Evolutionary conservation across 179 eudicot species (phyloP), one percentile per base, ranked within the genome.

Genomic region (Carnegiea gigantea): DNA sequence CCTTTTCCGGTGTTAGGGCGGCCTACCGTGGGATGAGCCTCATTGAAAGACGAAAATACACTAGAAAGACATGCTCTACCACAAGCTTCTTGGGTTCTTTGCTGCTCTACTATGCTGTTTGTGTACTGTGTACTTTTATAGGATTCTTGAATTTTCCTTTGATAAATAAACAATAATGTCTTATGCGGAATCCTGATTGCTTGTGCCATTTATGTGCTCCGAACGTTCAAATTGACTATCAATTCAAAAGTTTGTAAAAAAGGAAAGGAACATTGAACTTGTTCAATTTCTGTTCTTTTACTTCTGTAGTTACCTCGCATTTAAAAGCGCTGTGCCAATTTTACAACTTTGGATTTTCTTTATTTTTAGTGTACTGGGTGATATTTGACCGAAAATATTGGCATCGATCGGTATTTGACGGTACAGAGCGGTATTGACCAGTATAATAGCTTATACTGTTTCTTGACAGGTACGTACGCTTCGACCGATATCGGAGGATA

Each of bases 51-150:
- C 4, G 1, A 53, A 26, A 76, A 43, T 72, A 38, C 30, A 54
- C 21, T 40, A 38, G 24, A 48, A 3, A 40, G 36, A 36, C 40
- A 30, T 33, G 60, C 76, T 82, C 78, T 73, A 15, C 75, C 67
- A 75, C 54, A 75, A 60, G 68, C 26, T 74, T 81, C 79, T 78
- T 60, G 82, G 48, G 70, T 23, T 13, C 44, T 57, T 57, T 57
- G 0, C 60, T 43, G 72, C 46, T 54, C 2, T 26, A 38, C 21
- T 77, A 20, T 43, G 30, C 17, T 77, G 44, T 60, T 7, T 14
- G 51, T 62, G 49, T 33, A 33, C 36, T 33, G 36, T 82, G 70
- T 44, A 54, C 62, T 57, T 18, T 18, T 38, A 60, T 23, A 59
- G 23, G 17, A 13, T 18, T 62, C 36, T 70, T 49, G 17, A 9